Evolutionary conservation across 2,329 filamentous ascomycete species (phyloP).

Genomic region (Neobulgaria alba): DNA sequence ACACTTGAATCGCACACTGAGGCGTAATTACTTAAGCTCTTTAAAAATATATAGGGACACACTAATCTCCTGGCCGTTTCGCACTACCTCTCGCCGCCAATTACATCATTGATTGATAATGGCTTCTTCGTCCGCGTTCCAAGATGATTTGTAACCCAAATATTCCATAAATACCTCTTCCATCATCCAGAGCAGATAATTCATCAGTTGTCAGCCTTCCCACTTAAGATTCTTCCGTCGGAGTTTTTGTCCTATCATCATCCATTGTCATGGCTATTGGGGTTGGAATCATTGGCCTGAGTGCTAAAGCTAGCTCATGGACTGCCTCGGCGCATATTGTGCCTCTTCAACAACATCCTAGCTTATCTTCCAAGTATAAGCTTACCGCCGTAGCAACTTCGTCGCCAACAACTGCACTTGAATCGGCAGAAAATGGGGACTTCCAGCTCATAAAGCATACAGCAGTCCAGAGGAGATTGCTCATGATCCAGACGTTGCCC

Average conservation of each 20-base stretch:
- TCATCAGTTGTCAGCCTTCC: too few species aligned
- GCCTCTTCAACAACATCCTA: slow-evolving; percentile 33
- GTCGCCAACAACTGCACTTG: slow-evolving; percentile 33
- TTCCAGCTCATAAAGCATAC: slow-evolving; percentile 15
- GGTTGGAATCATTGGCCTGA: slow-evolving; percentile 15
- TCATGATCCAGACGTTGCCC: neutral
- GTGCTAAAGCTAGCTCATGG: slow-evolving; percentile 33
- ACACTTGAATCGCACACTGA: too few species aligned
- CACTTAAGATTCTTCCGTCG: too few species aligned
- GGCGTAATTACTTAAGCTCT: too few species aligned
- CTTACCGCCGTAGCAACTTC: slow-evolving; percentile 41
- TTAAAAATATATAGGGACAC: too few species aligned
- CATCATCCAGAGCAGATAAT: neutral
- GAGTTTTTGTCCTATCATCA: neutral
- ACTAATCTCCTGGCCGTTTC: too few species aligned
- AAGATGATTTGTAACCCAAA: neutral
- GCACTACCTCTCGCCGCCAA: too few species aligned
- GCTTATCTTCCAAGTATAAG: slow-evolving; percentile 29
- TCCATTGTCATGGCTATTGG: slow-evolving; percentile 6
- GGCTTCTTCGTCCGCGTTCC: neutral
- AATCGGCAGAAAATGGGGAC: slow-evolving; percentile 33
- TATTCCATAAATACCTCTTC: neutral
- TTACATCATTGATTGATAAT: neutral
- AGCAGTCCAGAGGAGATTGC: neutral
- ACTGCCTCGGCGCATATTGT: slow-evolving; percentile 40